These are phyloP conservation scores for Fusarium albidum DNA, from an alignment of 2,329 filamentous ascomycete species.

Conservation along the genomic window DNA sequence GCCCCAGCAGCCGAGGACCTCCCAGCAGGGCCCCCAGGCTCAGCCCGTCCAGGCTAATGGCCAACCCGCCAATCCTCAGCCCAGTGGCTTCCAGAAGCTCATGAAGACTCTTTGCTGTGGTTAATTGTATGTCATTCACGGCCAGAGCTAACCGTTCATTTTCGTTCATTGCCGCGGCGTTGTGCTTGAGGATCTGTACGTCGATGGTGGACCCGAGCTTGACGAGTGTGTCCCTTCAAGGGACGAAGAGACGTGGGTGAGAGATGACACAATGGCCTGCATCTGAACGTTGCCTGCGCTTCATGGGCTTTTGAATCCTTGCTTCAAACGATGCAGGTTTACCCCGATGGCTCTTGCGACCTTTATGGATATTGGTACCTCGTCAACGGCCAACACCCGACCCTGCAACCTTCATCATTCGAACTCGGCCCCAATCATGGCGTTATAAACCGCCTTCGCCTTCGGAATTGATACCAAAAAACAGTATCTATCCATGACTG, in stretches of 20 bases:
- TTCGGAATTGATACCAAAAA: constrained; percentile 29
- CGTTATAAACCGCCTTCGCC: constrained; percentile 35
- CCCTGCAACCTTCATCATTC: constrained; percentile 12
- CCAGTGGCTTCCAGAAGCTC: constrained; percentile 87
- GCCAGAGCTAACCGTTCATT: constrained; percentile 41
- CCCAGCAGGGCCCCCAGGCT: constrained; percentile 67
- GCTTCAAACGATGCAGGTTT: constrained; percentile 7
- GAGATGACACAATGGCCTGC: constrained; percentile 15
- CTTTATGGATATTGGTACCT: background rate
- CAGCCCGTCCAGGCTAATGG: constrained; percentile 61
- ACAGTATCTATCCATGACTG: constrained; percentile 32
- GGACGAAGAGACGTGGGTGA: constrained; percentile 7
- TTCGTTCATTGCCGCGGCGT: constrained; percentile 41
- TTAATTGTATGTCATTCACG: constrained; percentile 50
- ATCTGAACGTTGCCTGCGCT: constrained; percentile 5
- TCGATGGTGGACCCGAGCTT: constrained; percentile 25
- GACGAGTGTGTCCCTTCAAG: constrained; percentile 14
- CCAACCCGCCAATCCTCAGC: constrained; percentile 73
- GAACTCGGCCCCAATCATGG: constrained; percentile 29
- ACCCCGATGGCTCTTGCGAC: constrained; percentile 11
- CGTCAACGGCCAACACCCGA: constrained; percentile 5
- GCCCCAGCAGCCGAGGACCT: constrained; percentile 70
- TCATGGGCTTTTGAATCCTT: constrained; percentile 2
- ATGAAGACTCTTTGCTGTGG: constrained; percentile 94
- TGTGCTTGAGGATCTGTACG: constrained; percentile 31